A percentile compares a stretch with the other conserved stretches of the same genome.
These are phyloP conservation scores for Clausena lansium DNA, from an alignment of 345 rosid genomes.

Conservation along the genomic window DNA sequence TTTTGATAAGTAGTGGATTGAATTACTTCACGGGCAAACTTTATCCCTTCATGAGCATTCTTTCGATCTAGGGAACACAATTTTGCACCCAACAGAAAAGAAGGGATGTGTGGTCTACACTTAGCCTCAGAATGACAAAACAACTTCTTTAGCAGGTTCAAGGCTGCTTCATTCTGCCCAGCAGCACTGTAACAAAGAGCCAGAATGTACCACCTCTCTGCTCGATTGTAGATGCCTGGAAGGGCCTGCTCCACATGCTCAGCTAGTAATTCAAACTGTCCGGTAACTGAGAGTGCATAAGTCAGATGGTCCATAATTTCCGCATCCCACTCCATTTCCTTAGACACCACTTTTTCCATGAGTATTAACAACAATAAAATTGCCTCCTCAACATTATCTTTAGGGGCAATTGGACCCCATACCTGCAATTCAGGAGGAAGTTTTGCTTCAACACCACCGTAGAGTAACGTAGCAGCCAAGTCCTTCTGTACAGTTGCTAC, in stretches of 20 bases:
- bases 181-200: conserved; percentile 87
- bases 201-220: conserved; percentile 87
- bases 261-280: conserved; percentile 66
- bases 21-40: conserved; percentile 51
- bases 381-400: conserved; percentile 75
- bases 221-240: conserved; percentile 67
- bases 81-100: conserved; percentile 77
- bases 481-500: conserved; percentile 75
- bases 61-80: conserved; percentile 65
- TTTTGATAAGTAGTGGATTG: conserved; percentile 32
- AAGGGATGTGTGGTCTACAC: conserved; percentile 45
- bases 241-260: conserved; percentile 67
- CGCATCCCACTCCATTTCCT: conserved; percentile 75
- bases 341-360: conserved; percentile 59
- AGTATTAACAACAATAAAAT: conserved; percentile 69
- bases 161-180: conserved; percentile 61
- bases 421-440: conserved; percentile 39
- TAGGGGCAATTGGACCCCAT: conserved; percentile 39
- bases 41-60: conserved; percentile 63
- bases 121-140: conserved; percentile 70
- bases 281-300: conserved; percentile 73
- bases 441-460: conserved; percentile 70
- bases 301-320: conserved; percentile 83
- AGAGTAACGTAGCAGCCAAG: conserved; percentile 71
- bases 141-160: conserved; percentile 69